Percentiles rank a stretch among this genome's conserved stretches.
These are phyloP conservation scores for Primulina tabacum DNA, from an alignment of 257 asterid genomes.

Conservation along the genomic window DNA sequence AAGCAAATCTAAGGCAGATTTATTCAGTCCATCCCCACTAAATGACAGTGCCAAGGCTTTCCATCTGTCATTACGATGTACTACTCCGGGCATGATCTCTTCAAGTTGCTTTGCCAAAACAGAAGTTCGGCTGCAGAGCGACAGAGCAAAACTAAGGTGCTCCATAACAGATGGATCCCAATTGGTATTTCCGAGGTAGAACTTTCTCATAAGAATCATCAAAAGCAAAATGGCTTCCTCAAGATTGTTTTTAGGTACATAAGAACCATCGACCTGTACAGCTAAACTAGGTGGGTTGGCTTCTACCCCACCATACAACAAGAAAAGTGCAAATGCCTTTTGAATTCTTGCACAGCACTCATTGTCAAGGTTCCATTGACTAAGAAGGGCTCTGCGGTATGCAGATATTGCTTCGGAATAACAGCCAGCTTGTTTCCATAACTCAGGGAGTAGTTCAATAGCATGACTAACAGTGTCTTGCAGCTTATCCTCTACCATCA, in stretches of 20 bases:
- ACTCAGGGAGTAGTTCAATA: conserved; percentile 93
- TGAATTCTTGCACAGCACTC: conserved; percentile 94
- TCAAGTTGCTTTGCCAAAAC: conserved; percentile 85
- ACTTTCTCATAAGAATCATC: conserved; percentile 93
- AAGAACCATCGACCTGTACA: conserved; percentile 81
- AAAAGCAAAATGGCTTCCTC: conserved; percentile 93
- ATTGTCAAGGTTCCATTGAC: conserved; percentile 93
- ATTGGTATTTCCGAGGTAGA: conserved; percentile 65
- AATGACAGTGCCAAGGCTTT: conserved; percentile 76
- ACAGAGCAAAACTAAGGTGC: conserved; percentile 86
- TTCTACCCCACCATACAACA: conserved; percentile 87
- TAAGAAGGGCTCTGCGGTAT: conserved; percentile 84
- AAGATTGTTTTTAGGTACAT: conserved; percentile 80
- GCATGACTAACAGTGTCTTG: conserved; percentile 92
- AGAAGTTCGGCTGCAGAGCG: conserved; percentile 77
- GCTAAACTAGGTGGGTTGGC: conserved; percentile 83
- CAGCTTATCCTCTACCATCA: conserved; percentile 74
- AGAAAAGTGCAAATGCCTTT: conserved; percentile 82
- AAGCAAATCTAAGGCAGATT: conserved; percentile 66
- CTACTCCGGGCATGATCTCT: conserved; percentile 80
- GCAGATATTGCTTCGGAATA: conserved; percentile 76
- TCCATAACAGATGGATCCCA: conserved; percentile 90
- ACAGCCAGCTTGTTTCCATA: conserved; percentile 78
- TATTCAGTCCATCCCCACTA: conserved; percentile 64
- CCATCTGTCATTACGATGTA: conserved; percentile 84